Conservation (phyloP, 306 rosid species). For the Lathyrus sativus region DNA sequence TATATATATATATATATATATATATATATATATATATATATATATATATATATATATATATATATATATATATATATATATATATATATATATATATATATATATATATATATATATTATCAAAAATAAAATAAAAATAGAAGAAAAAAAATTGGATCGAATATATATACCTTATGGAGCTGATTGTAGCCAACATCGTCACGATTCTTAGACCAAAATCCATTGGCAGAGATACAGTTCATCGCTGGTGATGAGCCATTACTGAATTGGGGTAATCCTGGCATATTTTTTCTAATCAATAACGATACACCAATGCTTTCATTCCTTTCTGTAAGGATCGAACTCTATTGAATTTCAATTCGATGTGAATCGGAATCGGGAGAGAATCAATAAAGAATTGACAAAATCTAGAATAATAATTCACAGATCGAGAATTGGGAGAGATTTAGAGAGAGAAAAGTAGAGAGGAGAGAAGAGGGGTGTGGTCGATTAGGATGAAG, state of each 20-base stretch:
- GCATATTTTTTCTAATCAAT: slow-evolving; percentile 61
- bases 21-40: too few relatives aligned
- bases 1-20: too few relatives aligned
- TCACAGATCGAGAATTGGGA: slow-evolving; percentile 40
- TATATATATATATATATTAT: too few relatives aligned
- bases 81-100: too few relatives aligned
- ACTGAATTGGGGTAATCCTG: slow-evolving; percentile 73
- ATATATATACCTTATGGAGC: slow-evolving; percentile 65
- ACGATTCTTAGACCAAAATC: slow-evolving; percentile 79
- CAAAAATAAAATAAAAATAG: background rate
- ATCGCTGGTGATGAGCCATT: slow-evolving; percentile 51
- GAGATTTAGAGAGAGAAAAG: slow-evolving; percentile 47
- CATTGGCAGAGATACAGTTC: slow-evolving; percentile 33
- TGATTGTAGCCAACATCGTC: slow-evolving; percentile 68
- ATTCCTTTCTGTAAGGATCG: slow-evolving; percentile 39
- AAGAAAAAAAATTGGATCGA: slow-evolving; percentile 29
- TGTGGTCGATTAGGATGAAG: slow-evolving; percentile 49
- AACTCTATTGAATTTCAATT: slow-evolving; percentile 28
- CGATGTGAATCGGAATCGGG: too few relatives aligned
- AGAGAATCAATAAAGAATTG: slow-evolving; percentile 28
- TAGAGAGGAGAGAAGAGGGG: slow-evolving; percentile 23
- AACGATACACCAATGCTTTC: slow-evolving; percentile 43
- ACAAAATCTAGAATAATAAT: slow-evolving; percentile 23
- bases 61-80: too few relatives aligned
- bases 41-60: too few relatives aligned